phyloP scores from a whole-genome alignment of 768 basidiomycete genomes.

The Russula emetica region DNA sequence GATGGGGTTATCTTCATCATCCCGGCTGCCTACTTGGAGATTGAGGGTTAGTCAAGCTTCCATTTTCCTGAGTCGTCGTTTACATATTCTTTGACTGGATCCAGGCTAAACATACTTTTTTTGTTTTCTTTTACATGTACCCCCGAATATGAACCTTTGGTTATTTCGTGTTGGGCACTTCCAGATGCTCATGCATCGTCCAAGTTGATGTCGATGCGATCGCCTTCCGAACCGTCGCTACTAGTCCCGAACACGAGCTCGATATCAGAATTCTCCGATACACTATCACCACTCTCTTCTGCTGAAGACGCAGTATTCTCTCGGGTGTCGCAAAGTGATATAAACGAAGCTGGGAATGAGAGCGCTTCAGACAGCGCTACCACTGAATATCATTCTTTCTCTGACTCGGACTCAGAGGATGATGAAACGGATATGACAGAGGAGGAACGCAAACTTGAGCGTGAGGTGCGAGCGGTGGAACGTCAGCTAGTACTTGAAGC shows the following conservation, averaged over 20 bases:
- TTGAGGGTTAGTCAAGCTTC: conserved; percentile 80
- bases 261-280: background rate
- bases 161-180: conserved; percentile 10
- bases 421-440: conserved; percentile 37
- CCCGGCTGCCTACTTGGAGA: conserved; percentile 86
- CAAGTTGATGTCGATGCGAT: conserved; percentile 7
- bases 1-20: conserved; percentile 84
- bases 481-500: conserved; percentile 81
- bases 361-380: conserved; percentile 30
- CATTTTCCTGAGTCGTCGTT: conserved; percentile 57
- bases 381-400: conserved; percentile 21
- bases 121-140: conserved; percentile 40
- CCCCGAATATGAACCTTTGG: conserved; percentile 28
- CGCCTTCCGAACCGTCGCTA: background rate
- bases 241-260: background rate
- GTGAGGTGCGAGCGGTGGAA: conserved; percentile 64
- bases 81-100: conserved; percentile 46
- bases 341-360: conserved; percentile 28
- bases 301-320: background rate
- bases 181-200: conserved; percentile 9
- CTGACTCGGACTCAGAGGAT: conserved; percentile 31
- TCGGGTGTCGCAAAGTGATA: conserved; percentile 26
- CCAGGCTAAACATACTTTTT: conserved; percentile 77
- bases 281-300: background rate
- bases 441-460: conserved; percentile 48